phyloP scores from a whole-genome alignment of 306 rosid genomes.

The Ammopiptanthus mongolicus region DNA sequence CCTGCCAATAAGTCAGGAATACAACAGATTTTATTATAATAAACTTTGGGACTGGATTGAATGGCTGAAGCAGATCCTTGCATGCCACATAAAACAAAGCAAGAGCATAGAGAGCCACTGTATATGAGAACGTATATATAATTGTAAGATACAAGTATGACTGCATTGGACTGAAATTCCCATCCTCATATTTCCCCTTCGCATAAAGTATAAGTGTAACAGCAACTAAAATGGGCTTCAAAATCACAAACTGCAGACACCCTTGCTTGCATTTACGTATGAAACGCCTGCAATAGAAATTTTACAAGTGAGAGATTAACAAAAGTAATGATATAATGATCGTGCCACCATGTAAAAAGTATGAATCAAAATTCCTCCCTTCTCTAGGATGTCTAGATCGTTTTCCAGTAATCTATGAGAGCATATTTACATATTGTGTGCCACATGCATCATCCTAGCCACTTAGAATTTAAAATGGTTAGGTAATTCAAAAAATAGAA shows the following conservation, averaged over 20 bases:
- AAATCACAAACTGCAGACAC: constrained; percentile 91
- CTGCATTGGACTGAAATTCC: constrained; percentile 83
- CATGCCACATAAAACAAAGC: constrained; percentile 92
- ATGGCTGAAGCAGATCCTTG: constrained; percentile 96
- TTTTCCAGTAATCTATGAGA: neutral
- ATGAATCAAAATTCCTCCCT: neutral
- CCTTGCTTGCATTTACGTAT: constrained; percentile 99
- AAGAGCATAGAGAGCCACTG: constrained; percentile 87
- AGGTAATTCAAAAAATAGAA: neutral
- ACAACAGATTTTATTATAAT: constrained; percentile 91
- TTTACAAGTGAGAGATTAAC: constrained; percentile 13
- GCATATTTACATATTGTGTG: neutral
- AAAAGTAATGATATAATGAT: constrained; percentile 3
- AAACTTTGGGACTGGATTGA: constrained; percentile 96
- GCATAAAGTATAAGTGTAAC: constrained; percentile 83
- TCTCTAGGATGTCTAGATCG: neutral
- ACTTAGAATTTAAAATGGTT: neutral
- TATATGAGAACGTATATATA: constrained; percentile 80
- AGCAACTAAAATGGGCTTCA: constrained; percentile 86
- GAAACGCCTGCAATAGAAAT: constrained; percentile 75
- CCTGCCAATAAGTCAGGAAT: constrained; percentile 99
- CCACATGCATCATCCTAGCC: neutral
- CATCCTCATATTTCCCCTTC: constrained; percentile 83
- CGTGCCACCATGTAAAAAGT: neutral
- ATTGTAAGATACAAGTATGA: constrained; percentile 92